Conservation (phyloP, 148 eudicot species). For the Limonium bicolor region DNA sequence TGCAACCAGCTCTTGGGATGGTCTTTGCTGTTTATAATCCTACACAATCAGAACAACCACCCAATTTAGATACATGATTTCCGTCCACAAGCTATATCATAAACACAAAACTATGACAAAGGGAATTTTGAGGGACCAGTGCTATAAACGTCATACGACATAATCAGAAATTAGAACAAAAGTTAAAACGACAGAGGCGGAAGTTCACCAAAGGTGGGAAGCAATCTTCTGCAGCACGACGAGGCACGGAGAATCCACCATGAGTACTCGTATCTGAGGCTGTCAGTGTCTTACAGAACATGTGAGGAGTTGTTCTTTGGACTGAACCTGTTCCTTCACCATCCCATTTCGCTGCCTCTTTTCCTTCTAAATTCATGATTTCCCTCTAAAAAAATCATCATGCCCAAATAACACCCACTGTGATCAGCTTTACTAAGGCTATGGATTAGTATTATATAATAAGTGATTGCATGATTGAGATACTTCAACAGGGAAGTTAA, state of each 20-base stretch:
- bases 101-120: not conserved
- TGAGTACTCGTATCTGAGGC: slow-evolving; percentile 48
- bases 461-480: too few relatives aligned
- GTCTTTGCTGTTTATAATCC: slow-evolving; percentile 83
- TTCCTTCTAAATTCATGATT: slow-evolving; percentile 25
- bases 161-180: not conserved
- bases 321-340: slow-evolving; percentile 30
- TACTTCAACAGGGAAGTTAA: too few relatives aligned
- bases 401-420: too few relatives aligned
- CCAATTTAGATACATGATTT: not conserved
- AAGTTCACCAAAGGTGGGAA: slow-evolving; percentile 64
- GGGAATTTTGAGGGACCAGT: too few relatives aligned
- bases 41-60: slow-evolving; percentile 8
- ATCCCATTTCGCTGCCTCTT: slow-evolving; percentile 31
- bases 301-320: slow-evolving; percentile 62
- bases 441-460: too few relatives aligned
- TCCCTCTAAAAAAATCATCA: slow-evolving; percentile 34
- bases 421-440: too few relatives aligned
- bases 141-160: too few relatives aligned
- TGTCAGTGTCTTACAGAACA: slow-evolving; percentile 74
- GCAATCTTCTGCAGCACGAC: slow-evolving; percentile 94
- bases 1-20: slow-evolving; percentile 83
- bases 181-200: not conserved
- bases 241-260: slow-evolving; percentile 96
- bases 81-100: not conserved